Conservation (phyloP, 768 basidiomycete genomes). For the Hericium alpestre region DNA sequence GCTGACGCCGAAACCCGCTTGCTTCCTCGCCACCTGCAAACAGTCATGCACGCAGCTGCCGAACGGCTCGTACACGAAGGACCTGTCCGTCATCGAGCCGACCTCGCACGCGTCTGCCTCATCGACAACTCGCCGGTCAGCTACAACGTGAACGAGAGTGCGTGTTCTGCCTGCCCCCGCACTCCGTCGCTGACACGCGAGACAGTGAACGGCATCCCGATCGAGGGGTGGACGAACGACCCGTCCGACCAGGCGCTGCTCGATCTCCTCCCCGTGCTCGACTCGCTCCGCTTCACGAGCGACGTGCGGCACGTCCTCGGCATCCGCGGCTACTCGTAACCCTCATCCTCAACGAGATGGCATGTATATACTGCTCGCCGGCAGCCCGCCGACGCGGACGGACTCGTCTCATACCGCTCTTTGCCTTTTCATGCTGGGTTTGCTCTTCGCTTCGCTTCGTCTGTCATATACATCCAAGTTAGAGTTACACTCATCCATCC, state of each 20-base stretch:
- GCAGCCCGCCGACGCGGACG: background rate
- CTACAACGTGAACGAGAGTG: constrained; percentile 89
- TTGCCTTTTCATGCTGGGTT: background rate
- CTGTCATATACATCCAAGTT: too few species aligned
- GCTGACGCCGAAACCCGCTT: background rate
- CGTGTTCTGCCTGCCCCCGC: constrained; percentile 14
- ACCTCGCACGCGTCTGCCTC: constrained; percentile 87
- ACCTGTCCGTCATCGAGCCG: constrained; percentile 75
- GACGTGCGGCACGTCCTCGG: constrained; percentile 92
- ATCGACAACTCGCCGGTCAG: constrained; percentile 93
- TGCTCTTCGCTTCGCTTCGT: background rate
- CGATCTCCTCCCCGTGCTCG: constrained; percentile 89
- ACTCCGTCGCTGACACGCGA: background rate
- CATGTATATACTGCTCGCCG: background rate
- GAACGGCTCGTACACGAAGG: constrained; percentile 92
- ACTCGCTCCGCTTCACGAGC: constrained; percentile 89
- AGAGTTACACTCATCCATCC: too few species aligned
- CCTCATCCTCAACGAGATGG: background rate
- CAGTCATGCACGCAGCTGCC: constrained; percentile 88
- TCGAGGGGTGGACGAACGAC: constrained; percentile 99
- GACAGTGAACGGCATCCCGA: constrained; percentile 95
- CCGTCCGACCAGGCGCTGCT: constrained; percentile 93
- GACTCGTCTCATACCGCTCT: background rate
- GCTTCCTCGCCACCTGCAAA: background rate
- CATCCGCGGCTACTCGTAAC: constrained; percentile 40